These are phyloP conservation scores for Mucor ambiguus DNA, from an alignment of 371 early-diverging fungal species.

Conservation along the genomic window DNA sequence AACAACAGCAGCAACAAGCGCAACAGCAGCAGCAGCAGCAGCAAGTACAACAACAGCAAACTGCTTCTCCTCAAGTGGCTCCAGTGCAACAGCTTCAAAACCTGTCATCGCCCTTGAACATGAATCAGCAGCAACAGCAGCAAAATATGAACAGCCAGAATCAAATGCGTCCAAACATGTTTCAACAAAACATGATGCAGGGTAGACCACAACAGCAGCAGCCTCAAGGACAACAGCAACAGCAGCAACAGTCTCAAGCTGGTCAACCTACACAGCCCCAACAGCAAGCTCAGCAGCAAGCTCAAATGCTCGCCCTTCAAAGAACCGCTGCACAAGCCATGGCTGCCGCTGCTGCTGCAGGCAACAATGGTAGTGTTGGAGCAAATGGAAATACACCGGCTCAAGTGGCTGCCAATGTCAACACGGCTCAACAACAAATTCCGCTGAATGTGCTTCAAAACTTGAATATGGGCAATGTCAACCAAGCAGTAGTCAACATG, in stretches of 20 bases:
- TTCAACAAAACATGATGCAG: constrained; percentile 37
- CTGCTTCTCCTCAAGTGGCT: constrained; percentile 39
- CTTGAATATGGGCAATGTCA: constrained; percentile 23
- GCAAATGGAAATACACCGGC: constrained; percentile 3
- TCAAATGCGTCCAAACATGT: constrained; percentile 35
- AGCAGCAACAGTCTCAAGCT: constrained; percentile 11
- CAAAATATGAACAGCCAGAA: constrained; percentile 23
- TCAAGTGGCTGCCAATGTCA: constrained; percentile 10
- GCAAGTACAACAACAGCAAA: constrained; percentile 24
- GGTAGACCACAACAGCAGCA: constrained; percentile 20
- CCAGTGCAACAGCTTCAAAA: constrained; percentile 21
- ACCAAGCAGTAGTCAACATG: constrained; percentile 22
- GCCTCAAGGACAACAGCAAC: background rate
- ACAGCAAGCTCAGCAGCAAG: constrained; percentile 19
- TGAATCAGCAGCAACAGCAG: constrained; percentile 19
- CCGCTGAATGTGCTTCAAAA: constrained; percentile 34
- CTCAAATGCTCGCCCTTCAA: constrained; percentile 34
- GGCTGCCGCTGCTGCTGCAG: constrained; percentile 29
- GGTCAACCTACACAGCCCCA: background rate
- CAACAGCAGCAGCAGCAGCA: constrained; percentile 16
- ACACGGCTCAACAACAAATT: constrained; percentile 19
- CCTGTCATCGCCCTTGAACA: constrained; percentile 24
- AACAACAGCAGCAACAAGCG: constrained; percentile 26
- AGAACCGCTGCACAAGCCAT: constrained; percentile 34
- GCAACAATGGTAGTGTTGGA: constrained; percentile 4